A percentile compares a stretch with the other conserved stretches of the same genome.
These are phyloP conservation scores for Pseudocercospora pini-densiflorae DNA, from an alignment of 2,329 filamentous ascomycete species.

Conservation along the genomic window DNA sequence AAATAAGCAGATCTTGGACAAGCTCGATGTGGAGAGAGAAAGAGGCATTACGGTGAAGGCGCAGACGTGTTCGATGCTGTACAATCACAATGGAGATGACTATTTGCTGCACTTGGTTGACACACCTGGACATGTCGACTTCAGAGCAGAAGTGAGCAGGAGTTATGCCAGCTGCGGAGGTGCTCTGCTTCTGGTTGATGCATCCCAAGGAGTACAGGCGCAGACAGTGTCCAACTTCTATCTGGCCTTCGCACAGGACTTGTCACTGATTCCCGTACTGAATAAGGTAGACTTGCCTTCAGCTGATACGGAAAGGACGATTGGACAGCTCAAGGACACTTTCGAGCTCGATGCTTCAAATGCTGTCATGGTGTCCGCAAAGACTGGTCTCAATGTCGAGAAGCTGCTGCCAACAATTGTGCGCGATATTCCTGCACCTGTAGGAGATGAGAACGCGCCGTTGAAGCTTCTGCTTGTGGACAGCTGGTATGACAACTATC, in stretches of 20 bases:
- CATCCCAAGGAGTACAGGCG: slow-evolving; percentile 93
- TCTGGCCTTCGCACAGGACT: slow-evolving; percentile 88
- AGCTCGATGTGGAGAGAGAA: slow-evolving; percentile 94
- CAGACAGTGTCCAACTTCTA: slow-evolving; percentile 99
- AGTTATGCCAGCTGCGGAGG: slow-evolving; percentile 97
- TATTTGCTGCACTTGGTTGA: slow-evolving; percentile 96
- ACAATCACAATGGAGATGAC: slow-evolving; percentile 81
- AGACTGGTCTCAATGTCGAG: slow-evolving; percentile 87
- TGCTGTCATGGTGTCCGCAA: slow-evolving; percentile 82
- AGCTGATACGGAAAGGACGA: slow-evolving; percentile 81
- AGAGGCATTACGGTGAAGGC: slow-evolving; percentile 98
- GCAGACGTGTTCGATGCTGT: slow-evolving; percentile 98
- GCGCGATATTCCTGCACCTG: slow-evolving; percentile 79
- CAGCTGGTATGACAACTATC: slow-evolving; percentile 97
- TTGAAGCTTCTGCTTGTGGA: slow-evolving; percentile 88
- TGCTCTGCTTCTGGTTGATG: slow-evolving; percentile 89
- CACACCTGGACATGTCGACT: slow-evolving; percentile 97
- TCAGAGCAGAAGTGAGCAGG: slow-evolving; percentile 91
- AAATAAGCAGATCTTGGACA: slow-evolving; percentile 96
- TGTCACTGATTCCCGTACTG: slow-evolving; percentile 85
- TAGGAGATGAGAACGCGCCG: slow-evolving; percentile 73
- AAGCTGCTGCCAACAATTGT: slow-evolving; percentile 84
- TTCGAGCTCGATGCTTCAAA: slow-evolving; percentile 85
- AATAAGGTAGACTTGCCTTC: slow-evolving; percentile 96
- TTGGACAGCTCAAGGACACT: slow-evolving; percentile 81